Base-by-base conservation (phyloP, 345 rosid species). In the Carallia pectinifolia region DNA sequence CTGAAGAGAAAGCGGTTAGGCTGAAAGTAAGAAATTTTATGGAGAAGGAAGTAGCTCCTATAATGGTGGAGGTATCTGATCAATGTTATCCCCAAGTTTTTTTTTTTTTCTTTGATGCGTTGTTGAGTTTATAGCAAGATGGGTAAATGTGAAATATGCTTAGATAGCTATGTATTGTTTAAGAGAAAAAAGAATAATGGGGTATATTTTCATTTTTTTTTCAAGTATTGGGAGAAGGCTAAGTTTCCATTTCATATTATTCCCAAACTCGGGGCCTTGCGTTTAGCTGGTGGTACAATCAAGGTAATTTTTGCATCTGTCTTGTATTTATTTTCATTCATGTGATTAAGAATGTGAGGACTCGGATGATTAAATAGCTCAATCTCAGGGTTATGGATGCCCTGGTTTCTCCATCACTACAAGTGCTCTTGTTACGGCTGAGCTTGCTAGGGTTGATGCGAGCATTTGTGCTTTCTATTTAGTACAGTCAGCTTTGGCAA, bases 161-260 rank as follows among this genome's bases (percentile, higher is more conserved):
- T 40, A 4, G 48, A 40, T 40, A 40, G 10, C 15, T 13, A 40
- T 40, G 48, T 40, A 12, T 40, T 40, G 8, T 9, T 40, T 1
- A 23, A 40, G 48, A 40, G 48, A 2, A 8, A 40, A 2, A 40
- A 0, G 3, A 1, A 40, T 40, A 10, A 40, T 19, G 59, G 59
- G 15, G 23, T 23, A 23, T 23, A 23, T 23, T 55, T 55, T 55
- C 30, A 23, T 12, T 53, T 31, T 17, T 66, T 59, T 33, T 44
- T 23, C 50, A 79, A 95, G 99, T 92, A 90, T 33, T 92, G 99
- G 98, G 98, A 95, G 93, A 95, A 89, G 80, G 99, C 98, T 18
- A 93, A 88, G 71, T 95, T 95, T 77, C 98, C 98, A 23, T 95
- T 88, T 82, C 90, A 95, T 58, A 71, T 88, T 58, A 70, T 92